phyloP scores from a whole-genome alignment of 306 rosid species.

The Ceratonia siliqua region DNA sequence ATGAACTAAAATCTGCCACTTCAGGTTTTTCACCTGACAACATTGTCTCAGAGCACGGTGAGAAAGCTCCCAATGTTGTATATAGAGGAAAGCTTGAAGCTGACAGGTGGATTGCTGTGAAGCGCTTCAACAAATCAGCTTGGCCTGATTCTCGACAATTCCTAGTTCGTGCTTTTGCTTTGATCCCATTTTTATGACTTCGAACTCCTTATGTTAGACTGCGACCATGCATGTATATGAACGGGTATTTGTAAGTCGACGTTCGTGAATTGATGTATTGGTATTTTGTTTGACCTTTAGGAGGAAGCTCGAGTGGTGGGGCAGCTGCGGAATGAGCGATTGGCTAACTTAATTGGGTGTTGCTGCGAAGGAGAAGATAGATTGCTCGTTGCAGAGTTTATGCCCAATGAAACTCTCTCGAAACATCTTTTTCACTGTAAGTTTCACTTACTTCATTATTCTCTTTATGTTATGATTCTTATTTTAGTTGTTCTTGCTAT shows the following conservation, averaged over 20 bases:
- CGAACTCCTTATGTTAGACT: background rate
- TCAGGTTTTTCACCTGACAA: constrained; percentile 65
- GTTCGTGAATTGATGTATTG: background rate
- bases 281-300: constrained; percentile 40
- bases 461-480: background rate
- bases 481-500: background rate
- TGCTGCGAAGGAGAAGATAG: constrained; percentile 80
- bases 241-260: background rate
- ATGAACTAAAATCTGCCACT: constrained; percentile 65
- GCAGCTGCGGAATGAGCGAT: constrained; percentile 61
- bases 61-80: constrained; percentile 88
- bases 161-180: constrained; percentile 47
- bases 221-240: background rate
- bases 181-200: background rate
- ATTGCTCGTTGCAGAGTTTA: constrained; percentile 77
- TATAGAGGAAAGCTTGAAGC: constrained; percentile 65
- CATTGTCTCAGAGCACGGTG: constrained; percentile 86
- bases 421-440: constrained; percentile 84
- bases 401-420: constrained; percentile 85
- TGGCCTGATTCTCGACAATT: constrained; percentile 90
- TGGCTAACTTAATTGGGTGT: constrained; percentile 81
- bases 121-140: constrained; percentile 76
- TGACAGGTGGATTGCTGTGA: constrained; percentile 61
- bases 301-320: constrained; percentile 85
- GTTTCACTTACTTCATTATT: background rate